phyloP scores from a whole-genome alignment of 2,329 filamentous ascomycete species.

The Verruconis gallopava region DNA sequence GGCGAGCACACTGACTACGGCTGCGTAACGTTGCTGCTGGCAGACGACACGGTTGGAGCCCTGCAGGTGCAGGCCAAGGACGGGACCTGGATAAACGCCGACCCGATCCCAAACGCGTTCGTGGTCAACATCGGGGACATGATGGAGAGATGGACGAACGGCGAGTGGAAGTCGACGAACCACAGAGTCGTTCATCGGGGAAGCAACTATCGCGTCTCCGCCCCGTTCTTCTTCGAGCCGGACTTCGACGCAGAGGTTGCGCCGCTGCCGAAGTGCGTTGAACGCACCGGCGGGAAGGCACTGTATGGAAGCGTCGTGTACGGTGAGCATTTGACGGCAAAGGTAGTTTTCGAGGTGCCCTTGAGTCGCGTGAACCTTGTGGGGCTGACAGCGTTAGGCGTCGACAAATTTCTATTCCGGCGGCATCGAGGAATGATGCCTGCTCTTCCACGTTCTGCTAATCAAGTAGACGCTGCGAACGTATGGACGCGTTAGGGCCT shows the following conservation, averaged over 20 bases:
- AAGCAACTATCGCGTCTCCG: constrained; percentile 26
- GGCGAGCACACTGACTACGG: constrained; percentile 33
- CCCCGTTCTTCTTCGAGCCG: constrained; percentile 39
- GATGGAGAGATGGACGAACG: constrained; percentile 34
- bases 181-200: constrained; percentile 34
- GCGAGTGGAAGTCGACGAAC: constrained; percentile 28
- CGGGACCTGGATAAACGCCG: constrained; percentile 31
- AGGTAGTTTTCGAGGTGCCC: too few relatives aligned
- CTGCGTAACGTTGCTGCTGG: constrained; percentile 33
- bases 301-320: constrained; percentile 25
- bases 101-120: constrained; percentile 31
- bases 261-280: constrained; percentile 26
- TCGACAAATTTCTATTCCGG: background rate
- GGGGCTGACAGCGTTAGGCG: too few relatives aligned
- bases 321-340: constrained; percentile 30
- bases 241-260: constrained; percentile 27
- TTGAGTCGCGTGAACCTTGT: too few relatives aligned
- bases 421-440: too few relatives aligned
- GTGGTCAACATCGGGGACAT: constrained; percentile 39
- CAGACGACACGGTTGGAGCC: constrained; percentile 30
- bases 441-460: too few relatives aligned
- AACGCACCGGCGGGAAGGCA: constrained; percentile 18
- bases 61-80: constrained; percentile 31
- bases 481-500: too few relatives aligned
- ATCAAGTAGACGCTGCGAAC: too few relatives aligned